These are phyloP conservation scores for Yueomyces sp. DNA, from an alignment of 805 yeast species.

Conservation along the genomic window DNA sequence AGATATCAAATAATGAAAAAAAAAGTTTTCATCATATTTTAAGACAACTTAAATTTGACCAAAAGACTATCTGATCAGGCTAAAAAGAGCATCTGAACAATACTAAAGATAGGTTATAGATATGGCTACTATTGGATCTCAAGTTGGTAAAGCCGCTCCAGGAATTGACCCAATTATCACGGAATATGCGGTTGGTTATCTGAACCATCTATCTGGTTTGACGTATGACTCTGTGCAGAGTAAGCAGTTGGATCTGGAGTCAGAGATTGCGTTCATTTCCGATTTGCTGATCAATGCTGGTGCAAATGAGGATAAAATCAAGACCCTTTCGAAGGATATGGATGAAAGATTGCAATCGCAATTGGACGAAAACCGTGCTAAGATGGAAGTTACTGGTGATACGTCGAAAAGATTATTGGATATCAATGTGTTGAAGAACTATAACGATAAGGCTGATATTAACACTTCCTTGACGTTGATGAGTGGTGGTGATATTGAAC, in stretches of 20 bases:
- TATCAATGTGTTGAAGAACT: conserved; percentile 56
- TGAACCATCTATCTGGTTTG: conserved; percentile 62
- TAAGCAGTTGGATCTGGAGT: conserved; percentile 49
- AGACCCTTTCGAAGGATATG: conserved; percentile 32
- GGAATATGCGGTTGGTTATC: conserved; percentile 86
- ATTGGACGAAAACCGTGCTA: conserved; percentile 55
- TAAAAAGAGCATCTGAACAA: no score
- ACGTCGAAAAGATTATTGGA: conserved; percentile 77
- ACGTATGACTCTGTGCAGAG: conserved; percentile 77
- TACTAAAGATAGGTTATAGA: not conserved
- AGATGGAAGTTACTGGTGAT: conserved; percentile 68
- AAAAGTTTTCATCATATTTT: not conserved
- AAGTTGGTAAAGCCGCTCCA: conserved; percentile 78
- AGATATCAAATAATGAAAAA: no score
- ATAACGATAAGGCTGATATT: conserved; percentile 51
- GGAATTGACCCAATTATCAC: conserved; percentile 73
- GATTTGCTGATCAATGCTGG: conserved; percentile 71
- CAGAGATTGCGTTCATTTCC: conserved; percentile 57
- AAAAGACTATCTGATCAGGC: no score
- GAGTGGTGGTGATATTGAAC: conserved; percentile 75
- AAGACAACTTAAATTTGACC: no score
- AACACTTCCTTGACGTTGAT: conserved; percentile 64
- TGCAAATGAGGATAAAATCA: conserved; percentile 47
- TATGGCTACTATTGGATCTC: conserved; percentile 32
- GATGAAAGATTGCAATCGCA: conserved; percentile 37